Evolutionary conservation across 352 stramenopile genomes (phyloP), one percentile per base, ranked within the genome.

Genomic region (Globisporangium yorkense): DNA sequence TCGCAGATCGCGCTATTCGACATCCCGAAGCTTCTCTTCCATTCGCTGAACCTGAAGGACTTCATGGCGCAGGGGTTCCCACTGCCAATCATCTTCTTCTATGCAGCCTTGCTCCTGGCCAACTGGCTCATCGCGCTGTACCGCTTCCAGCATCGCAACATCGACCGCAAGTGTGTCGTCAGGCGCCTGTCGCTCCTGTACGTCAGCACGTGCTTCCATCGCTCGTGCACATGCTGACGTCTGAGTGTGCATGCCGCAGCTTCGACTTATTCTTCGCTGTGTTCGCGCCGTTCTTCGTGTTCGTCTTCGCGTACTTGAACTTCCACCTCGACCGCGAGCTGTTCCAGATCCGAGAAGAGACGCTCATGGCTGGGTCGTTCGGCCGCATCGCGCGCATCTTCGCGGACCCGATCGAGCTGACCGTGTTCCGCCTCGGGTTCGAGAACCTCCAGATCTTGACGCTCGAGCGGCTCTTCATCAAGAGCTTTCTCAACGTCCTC

Each of bases 241-340:
- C 16, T 40, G 24, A 3, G 15, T 58, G 39, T 39, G 15, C 20
- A 15, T 18, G 16, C n/a, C 18, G 3, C 40, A 59, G 54, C 9
- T 52, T 52, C 33, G 66, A 73, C 45, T 61, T 73, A n/a, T 73
- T 73, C 55, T 73, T 73, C 31, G 64, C 66, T 9, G 66, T 67
- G 18, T 73, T 70, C 33, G 62, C 66, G 7, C 66, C 66, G 5
- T 47, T 70, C 4, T 20, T 70, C 15, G 58, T 73, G 43, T 35
- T 70, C 35, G 35, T 16, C 0, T 73, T 65, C 39, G 54, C 62
- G 51, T 67, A 65, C 52, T 41, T 45, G 10, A 57, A 70, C 24
- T 73, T 73, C 27, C 39, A 59, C 5, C 50, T 73, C 40, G 59
- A 73, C 27, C 66, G 62, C 5, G 43, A 51, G 2, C 51, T 37